These are phyloP conservation scores for Cordyceps cateniannulata DNA, from an alignment of 2,329 filamentous ascomycete genomes.

Conservation along the genomic window DNA sequence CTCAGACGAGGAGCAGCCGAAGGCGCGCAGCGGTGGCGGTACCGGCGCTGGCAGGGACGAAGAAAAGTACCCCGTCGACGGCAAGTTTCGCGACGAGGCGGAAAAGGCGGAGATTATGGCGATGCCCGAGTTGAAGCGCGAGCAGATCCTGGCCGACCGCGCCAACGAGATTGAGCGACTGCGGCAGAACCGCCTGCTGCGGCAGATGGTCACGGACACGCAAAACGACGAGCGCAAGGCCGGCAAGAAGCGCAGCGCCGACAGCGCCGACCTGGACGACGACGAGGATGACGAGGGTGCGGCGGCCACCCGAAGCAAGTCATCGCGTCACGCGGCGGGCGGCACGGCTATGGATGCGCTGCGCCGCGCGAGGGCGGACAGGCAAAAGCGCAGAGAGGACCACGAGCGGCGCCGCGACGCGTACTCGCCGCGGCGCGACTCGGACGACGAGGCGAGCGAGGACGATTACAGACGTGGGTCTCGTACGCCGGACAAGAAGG, in stretches of 20 bases:
- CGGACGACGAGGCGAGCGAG: constrained; percentile 63
- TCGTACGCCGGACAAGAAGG: constrained; percentile 52
- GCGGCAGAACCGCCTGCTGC: constrained; percentile 75
- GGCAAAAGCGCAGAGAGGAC: constrained; percentile 44
- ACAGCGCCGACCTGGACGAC: constrained; percentile 72
- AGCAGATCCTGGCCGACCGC: constrained; percentile 83
- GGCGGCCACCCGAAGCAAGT: constrained; percentile 48
- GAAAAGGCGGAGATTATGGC: constrained; percentile 76
- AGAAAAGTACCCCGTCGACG: constrained; percentile 78
- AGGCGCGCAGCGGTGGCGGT: constrained; percentile 26
- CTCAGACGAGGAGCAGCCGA: constrained; percentile 49
- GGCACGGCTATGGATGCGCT: constrained; percentile 65
- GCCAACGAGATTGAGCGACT: constrained; percentile 75
- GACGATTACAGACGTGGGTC: constrained; percentile 62
- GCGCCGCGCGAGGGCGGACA: constrained; percentile 55
- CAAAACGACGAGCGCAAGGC: constrained; percentile 54
- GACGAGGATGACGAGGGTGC: constrained; percentile 26
- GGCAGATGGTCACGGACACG: constrained; percentile 63
- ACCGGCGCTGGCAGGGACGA: constrained; percentile 44
- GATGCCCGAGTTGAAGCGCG: constrained; percentile 85
- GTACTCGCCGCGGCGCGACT: constrained; percentile 28
- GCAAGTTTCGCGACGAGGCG: constrained; percentile 67
- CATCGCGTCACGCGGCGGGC: constrained; percentile 48
- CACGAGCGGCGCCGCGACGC: constrained; percentile 55
- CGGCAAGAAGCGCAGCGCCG: constrained; percentile 71